These are phyloP conservation scores for Phytophthora idaei DNA, from an alignment of 352 stramenopile genomes.

Conservation along the genomic window DNA sequence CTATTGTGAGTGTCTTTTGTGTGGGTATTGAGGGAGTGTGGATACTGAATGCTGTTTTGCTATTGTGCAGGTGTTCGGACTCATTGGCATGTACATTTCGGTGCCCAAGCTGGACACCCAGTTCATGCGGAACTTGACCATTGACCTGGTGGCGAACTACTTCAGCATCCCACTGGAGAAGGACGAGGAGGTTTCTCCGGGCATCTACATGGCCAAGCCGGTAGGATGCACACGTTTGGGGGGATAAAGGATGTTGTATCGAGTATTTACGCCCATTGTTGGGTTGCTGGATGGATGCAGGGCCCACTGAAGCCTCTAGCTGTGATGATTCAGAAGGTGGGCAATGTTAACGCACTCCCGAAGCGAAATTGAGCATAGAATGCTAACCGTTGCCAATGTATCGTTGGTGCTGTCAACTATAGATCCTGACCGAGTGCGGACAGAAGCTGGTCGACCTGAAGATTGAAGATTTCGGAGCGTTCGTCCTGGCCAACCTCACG, in stretches of 20 bases:
- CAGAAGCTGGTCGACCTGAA: constrained; percentile 59
- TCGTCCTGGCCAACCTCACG: constrained; percentile 65
- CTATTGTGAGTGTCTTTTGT: constrained; percentile 54
- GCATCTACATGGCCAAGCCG: constrained; percentile 85
- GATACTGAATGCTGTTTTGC: background rate
- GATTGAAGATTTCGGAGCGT: constrained; percentile 72
- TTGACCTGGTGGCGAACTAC: constrained; percentile 74
- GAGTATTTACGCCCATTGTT: constrained; percentile 1
- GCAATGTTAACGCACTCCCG: background rate
- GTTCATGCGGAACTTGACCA: constrained; percentile 63
- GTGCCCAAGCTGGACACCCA: constrained; percentile 62
- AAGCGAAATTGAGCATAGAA: background rate
- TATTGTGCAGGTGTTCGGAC: constrained; percentile 63
- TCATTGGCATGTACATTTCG: constrained; percentile 88
- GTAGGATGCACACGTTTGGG: constrained; percentile 26
- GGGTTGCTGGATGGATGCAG: constrained; percentile 27
- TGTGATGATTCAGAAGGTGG: constrained; percentile 56
- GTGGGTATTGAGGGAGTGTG: background rate
- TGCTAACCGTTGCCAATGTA: constrained; percentile 7
- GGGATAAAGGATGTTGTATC: background rate
- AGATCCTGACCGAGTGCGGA: constrained; percentile 65
- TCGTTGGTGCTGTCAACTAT: constrained; percentile 7
- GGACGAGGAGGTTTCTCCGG: constrained; percentile 72
- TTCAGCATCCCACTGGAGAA: constrained; percentile 76
- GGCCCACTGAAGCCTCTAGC: constrained; percentile 71